Percentiles rank a stretch among this genome's conserved stretches.
Conservation (phyloP, 345 rosid species). For the Diplotaxis tenuifolia region DNA sequence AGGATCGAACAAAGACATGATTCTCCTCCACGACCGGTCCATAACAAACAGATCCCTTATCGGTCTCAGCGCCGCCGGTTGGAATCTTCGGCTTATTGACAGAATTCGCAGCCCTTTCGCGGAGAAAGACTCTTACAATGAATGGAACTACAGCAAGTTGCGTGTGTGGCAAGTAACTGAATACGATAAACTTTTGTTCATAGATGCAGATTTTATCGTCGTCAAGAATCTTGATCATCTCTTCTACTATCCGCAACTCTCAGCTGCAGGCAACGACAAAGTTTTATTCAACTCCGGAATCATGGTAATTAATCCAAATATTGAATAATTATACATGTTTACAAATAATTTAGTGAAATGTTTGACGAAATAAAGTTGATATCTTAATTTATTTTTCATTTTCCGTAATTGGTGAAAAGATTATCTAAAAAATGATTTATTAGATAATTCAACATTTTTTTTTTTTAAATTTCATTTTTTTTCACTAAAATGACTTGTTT, state of each 20-base stretch:
- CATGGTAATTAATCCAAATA: conserved; percentile 48
- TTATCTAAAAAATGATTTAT: not conserved
- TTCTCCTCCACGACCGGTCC: conserved; percentile 68
- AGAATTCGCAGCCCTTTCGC: conserved; percentile 71
- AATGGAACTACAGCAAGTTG: conserved; percentile 92
- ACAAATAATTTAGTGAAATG: not conserved
- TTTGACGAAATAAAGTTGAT: not conserved
- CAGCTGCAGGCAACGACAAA: conserved; percentile 50
- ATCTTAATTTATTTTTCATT: not conserved
- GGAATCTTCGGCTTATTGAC: conserved; percentile 48
- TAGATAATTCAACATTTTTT: not conserved
- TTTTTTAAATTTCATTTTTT: not conserved
- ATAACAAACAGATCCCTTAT: conserved; percentile 42
- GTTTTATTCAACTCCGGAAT: conserved; percentile 71
- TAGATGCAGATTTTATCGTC: conserved; percentile 66
- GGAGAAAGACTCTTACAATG: conserved; percentile 56
- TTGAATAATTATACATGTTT: not conserved
- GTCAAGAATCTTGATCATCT: conserved; percentile 53
- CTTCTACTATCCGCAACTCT: conserved; percentile 62
- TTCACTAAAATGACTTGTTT: not conserved
- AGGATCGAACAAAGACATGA: conserved; percentile 47
- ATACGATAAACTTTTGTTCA: conserved; percentile 65
- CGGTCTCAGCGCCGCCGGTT: conserved; percentile 61
- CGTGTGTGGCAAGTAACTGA: conserved; percentile 64
- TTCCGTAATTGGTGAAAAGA: not conserved